Evolutionary conservation across 768 basidiomycete species (phyloP).

Genomic region (Sporobolomyces roseus): DNA sequence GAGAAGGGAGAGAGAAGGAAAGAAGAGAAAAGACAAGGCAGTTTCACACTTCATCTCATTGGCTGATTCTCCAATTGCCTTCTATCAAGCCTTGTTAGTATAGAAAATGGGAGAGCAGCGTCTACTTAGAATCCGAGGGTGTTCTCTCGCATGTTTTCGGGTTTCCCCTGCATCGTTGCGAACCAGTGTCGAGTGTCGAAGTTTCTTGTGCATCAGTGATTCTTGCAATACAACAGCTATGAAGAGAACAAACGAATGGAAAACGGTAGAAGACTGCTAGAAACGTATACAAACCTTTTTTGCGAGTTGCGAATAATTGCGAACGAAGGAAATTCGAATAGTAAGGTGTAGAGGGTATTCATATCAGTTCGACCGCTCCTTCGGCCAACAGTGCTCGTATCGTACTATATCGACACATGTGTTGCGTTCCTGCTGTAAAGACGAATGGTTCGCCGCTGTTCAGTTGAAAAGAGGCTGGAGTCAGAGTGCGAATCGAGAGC

Average conservation of each 20-base stretch:
- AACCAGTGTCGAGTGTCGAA: too few relatives aligned
- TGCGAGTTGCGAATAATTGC: not conserved
- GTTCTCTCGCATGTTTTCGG: too few relatives aligned
- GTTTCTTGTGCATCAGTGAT: too few relatives aligned
- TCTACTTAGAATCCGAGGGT: too few relatives aligned
- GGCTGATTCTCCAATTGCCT: too few relatives aligned
- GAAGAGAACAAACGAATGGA: too few relatives aligned
- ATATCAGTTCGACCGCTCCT: constrained; percentile 34
- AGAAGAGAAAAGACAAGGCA: not conserved
- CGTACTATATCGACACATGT: constrained; percentile 41
- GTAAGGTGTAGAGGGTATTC: not conserved
- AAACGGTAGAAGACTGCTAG: too few relatives aligned
- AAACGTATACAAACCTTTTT: too few relatives aligned
- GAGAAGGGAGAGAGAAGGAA: not conserved
- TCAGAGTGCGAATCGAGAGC: not conserved
- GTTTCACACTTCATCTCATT: not conserved
- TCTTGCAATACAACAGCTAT: too few relatives aligned
- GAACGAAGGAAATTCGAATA: not conserved
- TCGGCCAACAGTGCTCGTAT: constrained; percentile 21
- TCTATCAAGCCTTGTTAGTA: too few relatives aligned
- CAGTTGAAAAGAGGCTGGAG: not conserved
- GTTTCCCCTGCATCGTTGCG: too few relatives aligned
- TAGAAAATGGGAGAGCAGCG: too few relatives aligned
- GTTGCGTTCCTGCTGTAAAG: constrained; percentile 29
- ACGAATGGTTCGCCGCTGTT: constrained; percentile 30